Base-by-base conservation (phyloP, 2,329 filamentous ascomycete genomes). In the Leptographium radiaticola region DNA sequence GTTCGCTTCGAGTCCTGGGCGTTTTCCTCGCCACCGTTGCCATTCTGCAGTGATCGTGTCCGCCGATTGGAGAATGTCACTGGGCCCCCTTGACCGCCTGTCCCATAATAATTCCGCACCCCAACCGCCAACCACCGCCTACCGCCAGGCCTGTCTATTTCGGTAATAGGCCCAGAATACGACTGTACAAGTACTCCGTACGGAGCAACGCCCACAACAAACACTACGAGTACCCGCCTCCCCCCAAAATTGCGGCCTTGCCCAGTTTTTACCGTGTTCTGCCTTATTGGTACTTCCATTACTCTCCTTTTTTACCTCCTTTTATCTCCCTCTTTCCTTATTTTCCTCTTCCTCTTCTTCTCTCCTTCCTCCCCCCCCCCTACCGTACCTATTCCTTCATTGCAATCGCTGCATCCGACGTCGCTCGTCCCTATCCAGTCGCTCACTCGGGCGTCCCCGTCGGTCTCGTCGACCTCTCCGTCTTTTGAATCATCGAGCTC, bases 91-190 rank as follows among this genome's bases (percentile, higher is more conserved):
- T 49, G 48, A 49, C 48, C 48, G 48, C 48, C 48, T 49, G 34
- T 49, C 30, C 46, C 45, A 47, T 47, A 33, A 20, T 38, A 33
- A 20, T 38, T 34, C 33, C 38, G 9, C 16, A 44, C 15, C 46
- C 25, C 46, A 49, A 49, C 46, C 18, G 38, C 12, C 46, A 38
- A 11, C 33, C 18, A 25, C 46, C 46, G 18, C 46, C 46, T 38
- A 20, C 20, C 47, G 25, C 25, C 25, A 25, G 25, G 25, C 43
- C 34, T 40, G 20, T 49, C 38, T 50, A 30, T 43, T 50, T 42
- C 38, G 49, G 49, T 43, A 50, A 43, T 50, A 50, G 38, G n/a
- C 36, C 34, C 47, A 43, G 9, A 43, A 50, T 50, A 50, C 49
- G 49, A 50, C 49, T 6, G 38, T 40, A 50, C 49, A 34, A 40